A percentile compares a stretch with the other conserved stretches of the same genome.
Conservation (phyloP, 257 asterid species). For the Fraxinus quadrangulata region DNA sequence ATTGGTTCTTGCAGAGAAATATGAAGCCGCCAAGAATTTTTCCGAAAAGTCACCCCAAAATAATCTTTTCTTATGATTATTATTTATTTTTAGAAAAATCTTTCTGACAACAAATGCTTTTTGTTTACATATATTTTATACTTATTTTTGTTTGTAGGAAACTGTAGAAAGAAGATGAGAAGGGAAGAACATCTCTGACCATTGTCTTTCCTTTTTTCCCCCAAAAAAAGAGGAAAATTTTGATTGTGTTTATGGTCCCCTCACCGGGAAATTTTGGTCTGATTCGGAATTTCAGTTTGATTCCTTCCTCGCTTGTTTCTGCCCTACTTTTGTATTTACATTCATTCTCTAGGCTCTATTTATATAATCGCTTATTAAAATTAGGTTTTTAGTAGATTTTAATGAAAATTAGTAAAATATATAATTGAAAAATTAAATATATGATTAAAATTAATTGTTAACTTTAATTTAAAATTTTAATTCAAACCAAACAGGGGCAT, state of each 20-base stretch:
- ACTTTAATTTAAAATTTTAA: too few species aligned
- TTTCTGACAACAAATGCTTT: constrained; percentile 4
- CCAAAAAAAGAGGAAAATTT: background rate
- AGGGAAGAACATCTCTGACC: constrained; percentile 32
- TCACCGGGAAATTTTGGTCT: constrained; percentile 13
- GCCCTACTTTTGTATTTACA: constrained; percentile 41
- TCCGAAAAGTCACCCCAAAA: constrained; percentile 22
- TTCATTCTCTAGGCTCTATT: constrained; percentile 21
- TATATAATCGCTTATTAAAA: background rate
- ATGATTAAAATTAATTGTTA: too few species aligned
- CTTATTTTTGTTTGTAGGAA: constrained; percentile 9
- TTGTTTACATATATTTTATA: constrained; percentile 1
- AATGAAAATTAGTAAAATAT: too few species aligned
- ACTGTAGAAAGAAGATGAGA: background rate
- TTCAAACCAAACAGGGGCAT: too few species aligned
- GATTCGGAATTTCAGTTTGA: constrained; percentile 4
- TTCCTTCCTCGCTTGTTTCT: constrained; percentile 25
- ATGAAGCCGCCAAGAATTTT: constrained; percentile 1
- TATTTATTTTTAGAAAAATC: constrained; percentile 9
- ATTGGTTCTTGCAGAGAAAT: constrained; percentile 35
- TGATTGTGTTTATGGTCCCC: constrained; percentile 21
- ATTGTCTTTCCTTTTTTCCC: constrained; percentile 7
- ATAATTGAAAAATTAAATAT: too few species aligned
- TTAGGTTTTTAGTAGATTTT: too few species aligned
- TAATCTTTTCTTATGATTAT: background rate